Conservation (phyloP, 2,329 filamentous ascomycete genomes). For the Dendryphion nanum region DNA sequence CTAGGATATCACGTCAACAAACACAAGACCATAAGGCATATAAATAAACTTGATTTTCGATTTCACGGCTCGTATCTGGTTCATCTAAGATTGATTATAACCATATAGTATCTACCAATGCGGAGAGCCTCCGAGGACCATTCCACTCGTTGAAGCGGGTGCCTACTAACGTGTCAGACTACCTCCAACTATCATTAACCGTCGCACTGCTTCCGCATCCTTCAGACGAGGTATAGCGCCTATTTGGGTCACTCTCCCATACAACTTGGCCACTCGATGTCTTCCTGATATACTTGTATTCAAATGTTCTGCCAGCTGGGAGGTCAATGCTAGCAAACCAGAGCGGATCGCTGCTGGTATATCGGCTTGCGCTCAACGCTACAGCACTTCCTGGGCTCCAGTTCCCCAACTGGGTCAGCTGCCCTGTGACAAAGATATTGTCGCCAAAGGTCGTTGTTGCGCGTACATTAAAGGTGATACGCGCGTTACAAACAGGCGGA, state of each 20-base stretch:
- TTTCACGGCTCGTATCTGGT: no score
- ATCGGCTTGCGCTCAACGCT: constrained; percentile 41
- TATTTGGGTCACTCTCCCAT: constrained; percentile 46
- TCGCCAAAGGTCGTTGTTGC: constrained; percentile 49
- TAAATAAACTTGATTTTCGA: no score
- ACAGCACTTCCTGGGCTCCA: constrained; percentile 43
- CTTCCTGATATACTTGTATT: constrained; percentile 48
- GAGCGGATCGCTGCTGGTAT: constrained; percentile 45
- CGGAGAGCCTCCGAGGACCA: no score
- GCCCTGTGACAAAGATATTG: constrained; percentile 47
- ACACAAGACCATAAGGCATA: no score
- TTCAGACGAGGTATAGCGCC: constrained; percentile 34
- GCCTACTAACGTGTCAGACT: no score
- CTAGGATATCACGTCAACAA: no score
- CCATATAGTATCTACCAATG: no score
- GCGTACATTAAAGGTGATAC: constrained; percentile 48
- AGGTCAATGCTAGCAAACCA: constrained; percentile 45
- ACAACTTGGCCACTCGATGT: constrained; percentile 44
- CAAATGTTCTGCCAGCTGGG: constrained; percentile 39
- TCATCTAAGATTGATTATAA: no score
- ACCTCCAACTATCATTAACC: constrained; percentile 20
- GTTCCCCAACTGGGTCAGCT: constrained; percentile 41
- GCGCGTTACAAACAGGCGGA: constrained; percentile 20
- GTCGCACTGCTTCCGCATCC: constrained; percentile 17
- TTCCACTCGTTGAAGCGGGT: no score